A percentile compares a stretch with the other conserved stretches of the same genome.
These are phyloP conservation scores for Acaromyces ingoldii DNA, from an alignment of 1,284 basidiomycete species.

Conservation along the genomic window DNA sequence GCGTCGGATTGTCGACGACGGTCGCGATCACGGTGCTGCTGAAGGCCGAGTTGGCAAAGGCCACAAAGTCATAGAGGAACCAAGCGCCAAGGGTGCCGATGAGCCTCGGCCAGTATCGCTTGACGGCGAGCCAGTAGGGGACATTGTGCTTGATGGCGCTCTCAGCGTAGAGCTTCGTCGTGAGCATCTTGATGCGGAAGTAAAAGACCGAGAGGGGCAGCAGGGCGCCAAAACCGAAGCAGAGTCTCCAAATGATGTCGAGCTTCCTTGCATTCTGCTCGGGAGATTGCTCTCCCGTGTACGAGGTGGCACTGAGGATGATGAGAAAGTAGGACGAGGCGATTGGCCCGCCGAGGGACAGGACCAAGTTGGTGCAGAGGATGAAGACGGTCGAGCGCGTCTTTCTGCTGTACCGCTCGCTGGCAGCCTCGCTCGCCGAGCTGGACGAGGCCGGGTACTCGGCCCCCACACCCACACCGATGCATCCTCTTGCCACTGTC, in stretches of 20 bases:
- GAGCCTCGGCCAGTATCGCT: conserved; percentile 61
- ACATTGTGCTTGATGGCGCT: conserved; percentile 53
- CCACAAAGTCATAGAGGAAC: conserved; percentile 64
- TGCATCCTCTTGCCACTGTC: conserved; percentile 54
- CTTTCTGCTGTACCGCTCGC: conserved; percentile 61
- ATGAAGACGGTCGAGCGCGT: conserved; percentile 68
- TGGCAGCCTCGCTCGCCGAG: conserved; percentile 66
- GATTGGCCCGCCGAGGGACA: conserved; percentile 57
- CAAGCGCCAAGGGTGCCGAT: conserved; percentile 27
- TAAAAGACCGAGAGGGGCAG: conserved; percentile 67
- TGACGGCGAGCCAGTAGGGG: conserved; percentile 63
- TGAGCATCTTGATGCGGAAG: conserved; percentile 56
- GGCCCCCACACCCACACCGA: conserved; percentile 59
- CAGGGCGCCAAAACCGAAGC: conserved; percentile 58
- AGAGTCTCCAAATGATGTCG: conserved; percentile 68
- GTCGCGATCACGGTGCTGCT: conserved; percentile 48
- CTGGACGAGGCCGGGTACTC: conserved; percentile 70
- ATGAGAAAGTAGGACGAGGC: conserved; percentile 69
- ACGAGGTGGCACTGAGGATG: conserved; percentile 58
- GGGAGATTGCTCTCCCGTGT: conserved; percentile 15
- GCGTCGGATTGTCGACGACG: conserved; percentile 58
- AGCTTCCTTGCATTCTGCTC: conserved; percentile 61
- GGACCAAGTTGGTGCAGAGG: conserved; percentile 63
- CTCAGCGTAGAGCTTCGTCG: conserved; percentile 20
- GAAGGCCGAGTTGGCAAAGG: conserved; percentile 65